Conservation (phyloP, 306 rosid genomes). For the Sicyos baderoa region DNA sequence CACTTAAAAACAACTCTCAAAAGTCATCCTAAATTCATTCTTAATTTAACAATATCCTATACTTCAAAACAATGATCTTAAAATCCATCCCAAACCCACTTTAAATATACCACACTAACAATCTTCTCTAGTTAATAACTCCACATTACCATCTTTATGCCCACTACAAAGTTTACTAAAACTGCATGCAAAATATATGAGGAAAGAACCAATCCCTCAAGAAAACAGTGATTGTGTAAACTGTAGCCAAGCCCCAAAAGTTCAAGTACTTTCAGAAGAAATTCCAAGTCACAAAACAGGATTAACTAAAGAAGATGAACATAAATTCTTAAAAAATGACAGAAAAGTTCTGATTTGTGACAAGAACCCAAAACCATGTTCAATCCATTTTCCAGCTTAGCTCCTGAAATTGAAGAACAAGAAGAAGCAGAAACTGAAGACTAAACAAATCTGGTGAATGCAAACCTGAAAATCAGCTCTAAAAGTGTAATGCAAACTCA, state of each 20-base stretch:
- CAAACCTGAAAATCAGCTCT: background rate
- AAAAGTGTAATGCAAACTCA: background rate
- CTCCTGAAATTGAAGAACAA: background rate
- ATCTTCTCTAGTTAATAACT: background rate
- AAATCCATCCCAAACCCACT: background rate
- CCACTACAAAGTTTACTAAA: background rate
- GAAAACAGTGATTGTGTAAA: background rate
- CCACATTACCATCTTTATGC: no score
- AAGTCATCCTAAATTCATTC: background rate
- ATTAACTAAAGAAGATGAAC: background rate
- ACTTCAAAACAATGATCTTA: background rate
- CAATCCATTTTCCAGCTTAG: background rate
- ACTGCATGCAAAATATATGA: background rate
- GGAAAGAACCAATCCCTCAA: background rate
- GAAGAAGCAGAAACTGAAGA: background rate
- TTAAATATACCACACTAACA: background rate
- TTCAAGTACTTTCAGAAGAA: no score
- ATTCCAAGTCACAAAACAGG: no score
- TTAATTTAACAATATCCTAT: no score
- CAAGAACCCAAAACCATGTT: background rate
- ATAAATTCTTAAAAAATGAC: background rate
- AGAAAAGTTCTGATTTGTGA: background rate
- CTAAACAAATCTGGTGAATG: background rate
- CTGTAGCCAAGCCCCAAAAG: background rate
- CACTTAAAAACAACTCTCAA: background rate